These are phyloP conservation scores for Scedosporium minutisporum DNA, from an alignment of 2,329 filamentous ascomycete species.

Conservation along the genomic window DNA sequence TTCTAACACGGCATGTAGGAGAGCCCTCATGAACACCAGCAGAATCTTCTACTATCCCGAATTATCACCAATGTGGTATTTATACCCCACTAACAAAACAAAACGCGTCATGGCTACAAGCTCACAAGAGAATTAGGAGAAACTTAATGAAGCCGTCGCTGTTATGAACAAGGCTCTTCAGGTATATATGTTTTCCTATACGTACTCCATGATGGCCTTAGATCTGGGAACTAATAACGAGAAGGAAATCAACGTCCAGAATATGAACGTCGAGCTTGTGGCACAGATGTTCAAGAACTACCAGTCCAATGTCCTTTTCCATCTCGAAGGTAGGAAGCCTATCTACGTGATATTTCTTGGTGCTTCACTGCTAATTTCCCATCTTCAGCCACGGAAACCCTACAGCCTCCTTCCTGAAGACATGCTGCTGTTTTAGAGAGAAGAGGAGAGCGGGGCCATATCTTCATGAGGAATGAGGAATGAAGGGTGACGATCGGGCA, in stretches of 20 bases:
- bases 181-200: constrained; percentile 31
- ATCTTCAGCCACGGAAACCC: constrained; percentile 63
- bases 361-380: constrained; percentile 11
- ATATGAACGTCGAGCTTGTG: constrained; percentile 97
- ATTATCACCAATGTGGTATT: constrained; percentile 96
- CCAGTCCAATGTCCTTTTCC: constrained; percentile 93
- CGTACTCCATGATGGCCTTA: not conserved
- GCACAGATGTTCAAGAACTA: constrained; percentile 99
- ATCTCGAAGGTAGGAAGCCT: constrained; percentile 68
- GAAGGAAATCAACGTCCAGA: constrained; percentile 94
- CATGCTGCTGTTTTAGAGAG: not conserved
- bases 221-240: not conserved
- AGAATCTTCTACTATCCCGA: constrained; percentile 82
- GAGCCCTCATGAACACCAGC: constrained; percentile 94
- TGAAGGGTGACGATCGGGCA: not conserved
- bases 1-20: constrained; percentile 43
- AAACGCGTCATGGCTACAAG: not conserved
- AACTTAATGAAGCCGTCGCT: constrained; percentile 88
- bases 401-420: constrained; percentile 63
- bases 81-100: constrained; percentile 12
- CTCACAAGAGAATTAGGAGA: constrained; percentile 56
- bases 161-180: constrained; percentile 89
- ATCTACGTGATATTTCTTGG: not conserved
- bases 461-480: not conserved
- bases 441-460: not conserved